Conservation (phyloP, 2,329 filamentous ascomycete species). For the Penicillium sclerotigenum region DNA sequence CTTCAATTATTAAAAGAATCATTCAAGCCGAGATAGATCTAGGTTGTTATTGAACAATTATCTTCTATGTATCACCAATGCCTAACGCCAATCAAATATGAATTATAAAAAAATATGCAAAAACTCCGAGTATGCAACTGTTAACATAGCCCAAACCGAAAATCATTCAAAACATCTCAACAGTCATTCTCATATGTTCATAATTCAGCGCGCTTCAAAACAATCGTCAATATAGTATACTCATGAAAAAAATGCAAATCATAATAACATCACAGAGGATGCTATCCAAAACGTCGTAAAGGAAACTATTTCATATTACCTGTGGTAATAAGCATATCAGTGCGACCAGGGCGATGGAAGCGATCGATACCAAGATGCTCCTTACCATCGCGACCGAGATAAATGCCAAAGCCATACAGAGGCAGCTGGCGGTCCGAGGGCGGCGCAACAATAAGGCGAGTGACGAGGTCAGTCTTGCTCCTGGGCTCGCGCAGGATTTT, state of each 20-base stretch:
- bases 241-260: slow-evolving; percentile 2
- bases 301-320: slow-evolving; percentile 26
- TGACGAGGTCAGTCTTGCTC: slow-evolving; percentile 66
- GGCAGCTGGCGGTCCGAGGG: slow-evolving; percentile 38
- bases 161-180: not conserved
- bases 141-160: not conserved
- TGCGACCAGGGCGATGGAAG: slow-evolving; percentile 43
- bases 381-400: slow-evolving; percentile 56
- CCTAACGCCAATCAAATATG: not conserved
- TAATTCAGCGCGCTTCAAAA: not conserved
- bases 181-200: not conserved
- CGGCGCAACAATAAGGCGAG: slow-evolving; percentile 59
- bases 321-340: slow-evolving; percentile 45
- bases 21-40: no score
- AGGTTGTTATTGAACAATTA: not conserved
- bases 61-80: not conserved
- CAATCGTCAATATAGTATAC: not conserved
- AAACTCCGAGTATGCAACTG: slow-evolving; percentile 12
- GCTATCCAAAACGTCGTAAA: slow-evolving; percentile 2
- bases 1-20: no score
- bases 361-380: slow-evolving; percentile 61
- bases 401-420: slow-evolving; percentile 57
- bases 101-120: not conserved
- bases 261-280: slow-evolving; percentile 4
- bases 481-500: slow-evolving; percentile 67